Evolutionary conservation across 352 stramenopile species (phyloP), one percentile per base, ranked within the genome.

Genomic region (Globisporangium spiculum): DNA sequence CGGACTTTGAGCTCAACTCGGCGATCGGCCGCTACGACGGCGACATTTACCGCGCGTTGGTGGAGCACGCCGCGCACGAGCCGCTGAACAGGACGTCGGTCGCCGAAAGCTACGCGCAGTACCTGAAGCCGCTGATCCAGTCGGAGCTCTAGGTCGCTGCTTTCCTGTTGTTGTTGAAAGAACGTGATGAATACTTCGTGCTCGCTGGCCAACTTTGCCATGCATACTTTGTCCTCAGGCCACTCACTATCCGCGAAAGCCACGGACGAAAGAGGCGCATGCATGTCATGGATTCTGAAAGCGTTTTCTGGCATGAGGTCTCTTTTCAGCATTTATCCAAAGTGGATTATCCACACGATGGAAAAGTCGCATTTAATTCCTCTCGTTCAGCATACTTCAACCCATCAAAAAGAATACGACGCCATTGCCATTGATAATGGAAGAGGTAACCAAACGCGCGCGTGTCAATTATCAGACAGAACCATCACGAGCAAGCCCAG

Each of bases 21-120:
- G 79, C 79, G n/a, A 88, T 91, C 52, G 81, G 83, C 0, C 71
- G 79, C n/a, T 91, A 86, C 71, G 83, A 91, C 44, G 81, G 83
- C n/a, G 83, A 91, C 64, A 77, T 91, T 0, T 91, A 91, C 74
- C 79, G 79, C 36, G 83, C 82, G 32, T 32, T 92, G 41, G 77
- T 89, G 8, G 62, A 74, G 60, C 80, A 74, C 16, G 74, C 81
- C 1, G 66, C 62, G 8, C 72, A 87, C 24, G 82, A 92, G 60
- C 81, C 81, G 32, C 66, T 92, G 3, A 92, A 92, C 75, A 78
- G 76, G 56, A 80, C 77, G 18, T 69, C 81, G 52, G 80, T 90
- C 0, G 74, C 77, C 0, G 81, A 83, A 44, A 78, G 80, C 68
- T 92, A 92, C 67, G 77, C 81, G 54, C 22, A 75, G 64, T 91